Evolutionary conservation across 179 eudicot species (phyloP).

Genomic region (Corrigiola litoralis): DNA sequence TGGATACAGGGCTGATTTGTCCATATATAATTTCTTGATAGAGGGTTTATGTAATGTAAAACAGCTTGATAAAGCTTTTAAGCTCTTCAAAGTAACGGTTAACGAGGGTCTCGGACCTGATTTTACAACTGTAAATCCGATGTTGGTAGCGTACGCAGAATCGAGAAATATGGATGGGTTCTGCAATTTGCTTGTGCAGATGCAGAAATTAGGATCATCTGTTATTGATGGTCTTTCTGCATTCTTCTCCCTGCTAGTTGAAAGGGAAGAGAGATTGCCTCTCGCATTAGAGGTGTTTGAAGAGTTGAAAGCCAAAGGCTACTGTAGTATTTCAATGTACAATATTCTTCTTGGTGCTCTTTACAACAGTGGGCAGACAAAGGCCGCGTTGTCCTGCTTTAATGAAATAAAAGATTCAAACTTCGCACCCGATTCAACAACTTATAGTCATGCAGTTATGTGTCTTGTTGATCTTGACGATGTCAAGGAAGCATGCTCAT

Average conservation of each 20-base stretch:
- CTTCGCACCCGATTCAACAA: conserved; percentile 58
- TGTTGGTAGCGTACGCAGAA: conserved; percentile 57
- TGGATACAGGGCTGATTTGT: conserved; percentile 89
- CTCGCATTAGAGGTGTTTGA: conserved; percentile 52
- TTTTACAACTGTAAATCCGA: conserved; percentile 61
- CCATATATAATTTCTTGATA: conserved; percentile 67
- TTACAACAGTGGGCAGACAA: conserved; percentile 43
- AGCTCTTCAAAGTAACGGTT: conserved; percentile 58
- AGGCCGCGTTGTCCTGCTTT: conserved; percentile 59
- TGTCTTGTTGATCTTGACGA: conserved; percentile 61
- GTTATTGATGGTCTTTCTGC: conserved; percentile 47
- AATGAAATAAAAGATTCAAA: conserved; percentile 46
- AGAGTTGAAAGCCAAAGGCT: conserved; percentile 51
- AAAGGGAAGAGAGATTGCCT: conserved; percentile 33
- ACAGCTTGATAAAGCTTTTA: conserved; percentile 57
- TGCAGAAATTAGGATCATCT: conserved; percentile 54
- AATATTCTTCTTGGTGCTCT: conserved; percentile 70
- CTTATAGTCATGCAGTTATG: conserved; percentile 58
- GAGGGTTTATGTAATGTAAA: conserved; percentile 59
- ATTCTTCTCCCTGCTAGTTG: conserved; percentile 58
- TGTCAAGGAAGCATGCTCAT: conserved; percentile 57
- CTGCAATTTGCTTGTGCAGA: conserved; percentile 54
- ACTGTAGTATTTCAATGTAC: conserved; percentile 50
- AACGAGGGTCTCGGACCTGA: conserved; percentile 75
- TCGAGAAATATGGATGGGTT: conserved; percentile 57